These are phyloP conservation scores for Tetrapisispora pingtungensis DNA, from an alignment of 805 yeast genomes.

Conservation along the genomic window DNA sequence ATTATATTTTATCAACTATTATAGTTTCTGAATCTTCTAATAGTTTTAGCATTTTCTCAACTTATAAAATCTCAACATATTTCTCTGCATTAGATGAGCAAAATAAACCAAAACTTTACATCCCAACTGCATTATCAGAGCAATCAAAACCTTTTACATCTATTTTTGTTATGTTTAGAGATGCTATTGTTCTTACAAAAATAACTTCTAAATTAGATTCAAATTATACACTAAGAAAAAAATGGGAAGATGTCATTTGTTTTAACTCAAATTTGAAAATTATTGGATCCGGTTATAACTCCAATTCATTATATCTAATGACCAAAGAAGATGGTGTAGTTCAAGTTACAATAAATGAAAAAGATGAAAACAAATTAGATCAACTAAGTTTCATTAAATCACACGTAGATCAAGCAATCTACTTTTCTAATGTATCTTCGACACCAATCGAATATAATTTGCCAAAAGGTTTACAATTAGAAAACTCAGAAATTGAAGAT, in stretches of 20 bases:
- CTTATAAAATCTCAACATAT: slow-evolving; percentile 53
- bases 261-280: slow-evolving; percentile 45
- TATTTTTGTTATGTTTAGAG: slow-evolving; percentile 49
- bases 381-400: slow-evolving; percentile 42
- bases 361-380: slow-evolving; percentile 8
- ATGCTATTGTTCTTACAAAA: slow-evolving; percentile 59
- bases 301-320: slow-evolving; percentile 36
- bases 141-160: slow-evolving; percentile 22
- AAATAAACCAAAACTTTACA: slow-evolving; percentile 38
- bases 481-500: slow-evolving; percentile 35
- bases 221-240: slow-evolving; percentile 29
- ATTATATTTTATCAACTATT: slow-evolving; percentile 44
- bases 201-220: slow-evolving; percentile 33
- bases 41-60: slow-evolving; percentile 48
- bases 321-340: slow-evolving; percentile 54
- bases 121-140: slow-evolving; percentile 43
- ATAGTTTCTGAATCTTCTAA: slow-evolving; percentile 36
- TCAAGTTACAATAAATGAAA: slow-evolving; percentile 29
- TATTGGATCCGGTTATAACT: slow-evolving; percentile 51
- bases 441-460: slow-evolving; percentile 43
- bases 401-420: slow-evolving; percentile 75
- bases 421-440: slow-evolving; percentile 36
- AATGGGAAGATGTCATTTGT: slow-evolving; percentile 76
- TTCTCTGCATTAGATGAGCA: slow-evolving; percentile 15
- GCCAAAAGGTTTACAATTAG: slow-evolving; percentile 36